Conservation (phyloP, 768 basidiomycete genomes). For the Pleurotus djamor region DNA sequence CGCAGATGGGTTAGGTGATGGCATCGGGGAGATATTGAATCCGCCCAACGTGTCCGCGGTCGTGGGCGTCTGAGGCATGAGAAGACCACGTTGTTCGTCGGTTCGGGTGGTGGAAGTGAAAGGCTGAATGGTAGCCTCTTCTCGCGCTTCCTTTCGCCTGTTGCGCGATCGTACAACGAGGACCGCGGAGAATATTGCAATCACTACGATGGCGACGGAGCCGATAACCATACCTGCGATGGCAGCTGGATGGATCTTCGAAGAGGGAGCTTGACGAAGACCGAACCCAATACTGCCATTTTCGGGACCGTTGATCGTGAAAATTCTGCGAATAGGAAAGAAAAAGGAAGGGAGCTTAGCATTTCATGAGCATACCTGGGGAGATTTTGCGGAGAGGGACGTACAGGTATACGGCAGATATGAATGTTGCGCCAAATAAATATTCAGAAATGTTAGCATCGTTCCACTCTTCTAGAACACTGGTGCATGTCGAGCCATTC, state of each 20-base stretch:
- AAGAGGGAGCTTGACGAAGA: background rate
- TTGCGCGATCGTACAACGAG: slow-evolving; percentile 8
- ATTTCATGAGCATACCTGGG: background rate
- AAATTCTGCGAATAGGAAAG: slow-evolving; percentile 11
- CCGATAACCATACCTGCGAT: slow-evolving; percentile 16
- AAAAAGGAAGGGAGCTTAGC: background rate
- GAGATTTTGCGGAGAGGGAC: background rate
- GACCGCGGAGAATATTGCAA: slow-evolving; percentile 5
- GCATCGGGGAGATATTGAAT: background rate
- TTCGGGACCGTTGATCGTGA: slow-evolving; percentile 11
- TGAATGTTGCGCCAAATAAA: slow-evolving; percentile 19
- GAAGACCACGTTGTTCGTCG: slow-evolving; percentile 3
- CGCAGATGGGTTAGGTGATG: background rate
- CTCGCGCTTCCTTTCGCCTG: background rate
- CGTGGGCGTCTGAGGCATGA: slow-evolving; percentile 2
- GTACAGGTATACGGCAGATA: slow-evolving; percentile 19
- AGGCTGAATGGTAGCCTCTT: background rate
- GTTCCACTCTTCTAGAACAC: slow-evolving; percentile 18
- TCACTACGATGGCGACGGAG: slow-evolving; percentile 10
- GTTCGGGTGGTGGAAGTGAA: background rate
- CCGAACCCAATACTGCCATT: slow-evolving; percentile 17
- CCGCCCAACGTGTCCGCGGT: background rate
- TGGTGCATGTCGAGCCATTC: slow-evolving; percentile 15
- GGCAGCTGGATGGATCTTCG: slow-evolving; percentile 10
- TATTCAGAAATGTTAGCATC: slow-evolving; percentile 11